Conservation (phyloP, 1,284 basidiomycete genomes). For the Lentinus polychrous region DNA sequence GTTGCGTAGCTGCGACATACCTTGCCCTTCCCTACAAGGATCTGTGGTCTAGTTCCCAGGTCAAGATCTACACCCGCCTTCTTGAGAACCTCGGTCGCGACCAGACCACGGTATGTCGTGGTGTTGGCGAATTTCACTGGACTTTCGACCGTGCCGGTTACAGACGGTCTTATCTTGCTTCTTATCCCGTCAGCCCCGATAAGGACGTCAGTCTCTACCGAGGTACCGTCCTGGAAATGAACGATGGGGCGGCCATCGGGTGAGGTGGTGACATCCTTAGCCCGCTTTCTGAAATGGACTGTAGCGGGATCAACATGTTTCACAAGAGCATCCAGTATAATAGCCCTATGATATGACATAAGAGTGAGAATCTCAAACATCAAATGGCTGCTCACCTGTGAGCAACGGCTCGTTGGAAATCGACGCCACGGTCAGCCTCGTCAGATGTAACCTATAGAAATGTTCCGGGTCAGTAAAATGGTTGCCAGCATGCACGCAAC, state of each 20-base stretch:
- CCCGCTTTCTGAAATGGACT: slow-evolving; percentile 43
- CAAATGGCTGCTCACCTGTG: not conserved
- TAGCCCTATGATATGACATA: slow-evolving; percentile 26
- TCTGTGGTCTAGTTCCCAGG: not conserved
- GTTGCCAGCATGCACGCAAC: not conserved
- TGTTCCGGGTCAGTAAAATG: not conserved
- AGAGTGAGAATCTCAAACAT: not conserved
- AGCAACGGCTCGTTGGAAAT: not conserved
- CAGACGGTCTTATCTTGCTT: slow-evolving; percentile 30
- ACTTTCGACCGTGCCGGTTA: slow-evolving; percentile 23
- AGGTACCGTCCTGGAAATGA: slow-evolving; percentile 38
- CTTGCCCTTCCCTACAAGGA: slow-evolving; percentile 7
- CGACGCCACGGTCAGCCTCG: not conserved
- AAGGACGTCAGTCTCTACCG: slow-evolving; percentile 37
- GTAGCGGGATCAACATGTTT: slow-evolving; percentile 31
- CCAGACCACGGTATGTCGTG: slow-evolving; percentile 36
- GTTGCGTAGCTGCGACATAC: not conserved
- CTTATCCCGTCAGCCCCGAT: slow-evolving; percentile 45
- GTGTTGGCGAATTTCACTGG: slow-evolving; percentile 34
- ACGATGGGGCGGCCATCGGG: slow-evolving; percentile 21
- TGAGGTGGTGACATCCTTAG: slow-evolving; percentile 24
- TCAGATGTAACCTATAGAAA: not conserved
- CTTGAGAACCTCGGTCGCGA: slow-evolving; percentile 28
- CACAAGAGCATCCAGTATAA: slow-evolving; percentile 38
- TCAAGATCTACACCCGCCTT: slow-evolving; percentile 32